A percentile compares a stretch with the other conserved stretches of the same genome.
Evolutionary conservation across 768 basidiomycete genomes (phyloP).

Genomic region (Collybia sordida): DNA sequence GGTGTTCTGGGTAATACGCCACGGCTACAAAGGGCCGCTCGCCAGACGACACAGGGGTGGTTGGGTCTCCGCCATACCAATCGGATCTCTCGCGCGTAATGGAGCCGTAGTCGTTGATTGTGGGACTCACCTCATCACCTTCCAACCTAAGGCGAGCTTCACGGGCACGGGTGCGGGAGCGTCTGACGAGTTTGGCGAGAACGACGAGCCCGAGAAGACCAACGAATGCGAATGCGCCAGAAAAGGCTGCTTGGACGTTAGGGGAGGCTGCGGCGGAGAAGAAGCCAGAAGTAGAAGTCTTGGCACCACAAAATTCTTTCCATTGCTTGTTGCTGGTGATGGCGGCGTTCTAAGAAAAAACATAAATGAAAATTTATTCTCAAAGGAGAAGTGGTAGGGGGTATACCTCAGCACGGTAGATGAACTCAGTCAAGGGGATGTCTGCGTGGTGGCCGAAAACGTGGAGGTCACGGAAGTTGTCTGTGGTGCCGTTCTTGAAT

Average conservation of each 20-base stretch:
- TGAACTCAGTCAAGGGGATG: slow-evolving; percentile 82
- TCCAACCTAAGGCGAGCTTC: slow-evolving; percentile 40
- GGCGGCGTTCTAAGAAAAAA: slow-evolving; percentile 39
- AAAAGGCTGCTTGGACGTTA: slow-evolving; percentile 31
- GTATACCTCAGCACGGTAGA: slow-evolving; percentile 75
- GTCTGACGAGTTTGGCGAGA: slow-evolving; percentile 36
- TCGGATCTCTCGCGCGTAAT: slow-evolving; percentile 21
- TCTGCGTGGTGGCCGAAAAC: slow-evolving; percentile 75
- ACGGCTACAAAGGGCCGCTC: slow-evolving; percentile 13
- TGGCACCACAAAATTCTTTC: slow-evolving; percentile 43
- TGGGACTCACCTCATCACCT: slow-evolving; percentile 51
- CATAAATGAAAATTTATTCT: neutral
- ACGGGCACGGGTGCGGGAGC: slow-evolving; percentile 34
- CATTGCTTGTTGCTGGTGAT: slow-evolving; percentile 58
- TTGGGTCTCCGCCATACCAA: slow-evolving; percentile 14
- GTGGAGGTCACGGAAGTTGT: slow-evolving; percentile 64
- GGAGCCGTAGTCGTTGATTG: slow-evolving; percentile 36
- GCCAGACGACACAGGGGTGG: slow-evolving; percentile 1
- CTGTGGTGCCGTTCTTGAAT: slow-evolving; percentile 79
- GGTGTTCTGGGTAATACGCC: slow-evolving; percentile 31
- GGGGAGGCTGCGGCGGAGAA: slow-evolving; percentile 21
- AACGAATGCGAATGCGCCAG: slow-evolving; percentile 36
- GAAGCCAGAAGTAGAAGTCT: slow-evolving; percentile 18
- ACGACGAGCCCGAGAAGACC: slow-evolving; percentile 37
- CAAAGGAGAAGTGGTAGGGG: neutral